phyloP scores from a whole-genome alignment of 345 rosid genomes.

The Citrus cavaleriei region DNA sequence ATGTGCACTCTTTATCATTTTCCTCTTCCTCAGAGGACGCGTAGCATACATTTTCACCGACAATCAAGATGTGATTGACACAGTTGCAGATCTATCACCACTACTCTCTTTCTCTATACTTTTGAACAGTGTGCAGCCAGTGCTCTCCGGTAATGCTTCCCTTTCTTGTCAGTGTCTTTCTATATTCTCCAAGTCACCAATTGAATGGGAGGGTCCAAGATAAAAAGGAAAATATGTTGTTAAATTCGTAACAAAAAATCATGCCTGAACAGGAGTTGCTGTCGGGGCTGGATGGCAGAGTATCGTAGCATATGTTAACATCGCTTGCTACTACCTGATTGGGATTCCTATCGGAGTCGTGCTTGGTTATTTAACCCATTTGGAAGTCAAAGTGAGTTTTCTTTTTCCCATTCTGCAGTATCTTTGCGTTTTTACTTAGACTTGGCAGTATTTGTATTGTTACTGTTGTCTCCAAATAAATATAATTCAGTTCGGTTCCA shows the following conservation, averaged over 20 bases:
- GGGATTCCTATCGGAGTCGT: slow-evolving; percentile 65
- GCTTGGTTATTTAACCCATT: slow-evolving; percentile 46
- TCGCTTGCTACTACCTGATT: slow-evolving; percentile 63
- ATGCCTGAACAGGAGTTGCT: slow-evolving; percentile 53
- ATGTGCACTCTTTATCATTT: slow-evolving; percentile 33
- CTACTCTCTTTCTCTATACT: slow-evolving; percentile 70
- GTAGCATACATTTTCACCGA: slow-evolving; percentile 64
- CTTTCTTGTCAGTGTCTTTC: background rate
- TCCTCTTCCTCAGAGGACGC: slow-evolving; percentile 48
- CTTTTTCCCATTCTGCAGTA: background rate
- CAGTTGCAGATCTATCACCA: slow-evolving; percentile 69
- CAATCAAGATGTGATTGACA: slow-evolving; percentile 46
- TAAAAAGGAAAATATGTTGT: background rate
- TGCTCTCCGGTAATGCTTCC: slow-evolving; percentile 56
- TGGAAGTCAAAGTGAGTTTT: slow-evolving; percentile 60
- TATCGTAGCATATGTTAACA: slow-evolving; percentile 64
- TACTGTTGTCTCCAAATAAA: background rate
- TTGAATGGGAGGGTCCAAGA: background rate
- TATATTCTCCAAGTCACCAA: background rate
- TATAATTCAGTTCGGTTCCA: background rate
- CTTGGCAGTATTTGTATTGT: background rate
- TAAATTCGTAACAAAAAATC: too few species aligned
- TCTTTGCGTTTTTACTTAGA: background rate
- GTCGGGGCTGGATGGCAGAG: slow-evolving; percentile 85
- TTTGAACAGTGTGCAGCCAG: slow-evolving; percentile 78